A percentile compares a stretch with the other conserved stretches of the same genome.
These are phyloP conservation scores for Coleophoma crateriformis DNA, from an alignment of 2,329 filamentous ascomycete species.

Conservation along the genomic window DNA sequence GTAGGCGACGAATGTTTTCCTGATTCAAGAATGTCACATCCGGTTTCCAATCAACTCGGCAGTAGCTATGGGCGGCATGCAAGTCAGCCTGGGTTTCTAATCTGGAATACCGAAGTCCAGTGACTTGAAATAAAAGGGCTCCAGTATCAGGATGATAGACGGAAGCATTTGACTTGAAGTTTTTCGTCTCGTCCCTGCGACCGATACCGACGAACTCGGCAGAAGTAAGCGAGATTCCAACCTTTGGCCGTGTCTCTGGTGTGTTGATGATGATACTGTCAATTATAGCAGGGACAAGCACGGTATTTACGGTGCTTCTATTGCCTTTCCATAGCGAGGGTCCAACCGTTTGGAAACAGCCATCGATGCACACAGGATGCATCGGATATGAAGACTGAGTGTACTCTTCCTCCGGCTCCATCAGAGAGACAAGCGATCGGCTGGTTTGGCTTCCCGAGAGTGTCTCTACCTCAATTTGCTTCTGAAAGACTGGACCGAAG, in stretches of 20 bases:
- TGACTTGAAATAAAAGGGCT: constrained; percentile 9
- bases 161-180: constrained; percentile 5
- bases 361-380: constrained; percentile 25
- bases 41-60: constrained; percentile 11
- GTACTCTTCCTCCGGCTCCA: constrained; percentile 9
- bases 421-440: constrained; percentile 6
- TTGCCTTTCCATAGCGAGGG: constrained; percentile 9
- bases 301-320: constrained; percentile 8
- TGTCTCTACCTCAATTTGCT: background rate
- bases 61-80: constrained; percentile 6
- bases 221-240: constrained; percentile 1
- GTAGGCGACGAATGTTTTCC: background rate
- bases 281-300: constrained; percentile 14
- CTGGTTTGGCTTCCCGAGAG: background rate
- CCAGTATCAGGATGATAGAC: constrained; percentile 9
- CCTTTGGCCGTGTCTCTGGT: background rate
- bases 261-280: constrained; percentile 15
- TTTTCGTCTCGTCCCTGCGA: constrained; percentile 10
- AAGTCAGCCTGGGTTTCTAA: constrained; percentile 7
- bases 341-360: constrained; percentile 15
- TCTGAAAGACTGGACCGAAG: constrained; percentile 1
- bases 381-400: constrained; percentile 23
- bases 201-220: constrained; percentile 12
- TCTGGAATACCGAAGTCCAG: constrained; percentile 9
- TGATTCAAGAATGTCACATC: constrained; percentile 10